These are phyloP conservation scores for Secale cereale DNA, from an alignment of 176 grass and related monocot species.

Conservation along the genomic window DNA sequence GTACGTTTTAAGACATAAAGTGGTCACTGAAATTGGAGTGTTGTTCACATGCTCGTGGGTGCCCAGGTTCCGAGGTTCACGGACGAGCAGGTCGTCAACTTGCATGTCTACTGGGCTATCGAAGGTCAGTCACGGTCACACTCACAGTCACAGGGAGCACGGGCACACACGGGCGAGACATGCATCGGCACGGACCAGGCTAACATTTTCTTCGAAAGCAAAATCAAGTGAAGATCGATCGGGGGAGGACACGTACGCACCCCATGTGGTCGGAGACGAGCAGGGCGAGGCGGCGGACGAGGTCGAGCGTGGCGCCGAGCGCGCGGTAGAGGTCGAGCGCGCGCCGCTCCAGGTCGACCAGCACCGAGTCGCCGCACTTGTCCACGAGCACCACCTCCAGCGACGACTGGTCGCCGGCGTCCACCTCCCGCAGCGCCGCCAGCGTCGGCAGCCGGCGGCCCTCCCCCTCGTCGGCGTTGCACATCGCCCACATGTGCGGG, in stretches of 20 bases:
- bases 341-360: constrained; percentile 59
- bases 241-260: not conserved
- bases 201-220: not conserved
- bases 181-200: not conserved
- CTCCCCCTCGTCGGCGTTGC: constrained; percentile 68
- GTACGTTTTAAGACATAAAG: not conserved
- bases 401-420: constrained; percentile 56
- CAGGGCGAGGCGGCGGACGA: constrained; percentile 60
- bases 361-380: constrained; percentile 48
- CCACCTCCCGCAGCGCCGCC: constrained; percentile 55
- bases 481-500: constrained; percentile 87
- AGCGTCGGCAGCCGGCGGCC: constrained; percentile 72
- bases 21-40: not conserved
- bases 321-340: constrained; percentile 46
- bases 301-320: constrained; percentile 50
- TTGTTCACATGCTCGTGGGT: constrained; percentile 25
- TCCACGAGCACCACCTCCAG: constrained; percentile 84
- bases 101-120: not conserved
- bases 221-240: not conserved
- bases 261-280: constrained; percentile 92
- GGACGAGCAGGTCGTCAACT: not conserved
- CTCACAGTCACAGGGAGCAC: not conserved
- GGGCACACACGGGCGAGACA: constrained; percentile 7
- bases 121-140: not conserved
- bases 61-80: not conserved